Base-by-base conservation (phyloP, 805 yeast species). In the Nadsonia fulvescens region DNA sequence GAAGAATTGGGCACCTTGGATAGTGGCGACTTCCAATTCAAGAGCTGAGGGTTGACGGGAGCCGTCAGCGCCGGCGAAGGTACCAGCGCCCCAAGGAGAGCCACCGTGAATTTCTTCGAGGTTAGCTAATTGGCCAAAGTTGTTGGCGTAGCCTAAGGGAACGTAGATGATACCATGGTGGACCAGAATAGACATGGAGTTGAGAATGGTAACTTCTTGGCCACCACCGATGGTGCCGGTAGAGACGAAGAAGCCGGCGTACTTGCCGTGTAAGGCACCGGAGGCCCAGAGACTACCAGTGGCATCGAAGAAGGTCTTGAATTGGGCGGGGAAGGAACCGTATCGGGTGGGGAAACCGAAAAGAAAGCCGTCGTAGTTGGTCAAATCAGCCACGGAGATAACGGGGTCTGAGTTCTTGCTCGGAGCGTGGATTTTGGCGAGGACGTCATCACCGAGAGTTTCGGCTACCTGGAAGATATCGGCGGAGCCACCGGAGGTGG, bases 1-100 rank as follows among this genome's bases (percentile, higher is more conserved):
- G 43, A 55, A 70, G 53, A 79, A 79, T 20, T 58, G 46, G 33
- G 54, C 47, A 45, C 92, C 93, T 56, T 79, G 93, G 32, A 52
- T 53, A 24, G 45, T 43, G 14, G 81, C 86, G 32, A 77, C 47
- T 39, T 62, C 60, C 46, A 62, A 52, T 51, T 79, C 93, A 31
- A 73, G 53, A 11, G 54, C 61, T 22, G 70, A 40, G 17, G 81
- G 74, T 39, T 57, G 54, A 56, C 91, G 68, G 5, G 76, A 63
- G 26, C 91, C 92, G 44, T 74, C 86, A 27, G 62, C 57, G 25
- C 69, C 77, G 15, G 92, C 82, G 42, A 62, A 57, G 19, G 77
- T 54, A 38, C 92, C 92, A 17, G 92, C 75, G 47, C 92, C 93
- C 81, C 82, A 79, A 23, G 92, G 66, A 12, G 82, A 65, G 30